Evolutionary conservation across 805 yeast species (phyloP), one percentile per base, ranked within the genome.

Genomic region (Maudiozyma turicensis): DNA sequence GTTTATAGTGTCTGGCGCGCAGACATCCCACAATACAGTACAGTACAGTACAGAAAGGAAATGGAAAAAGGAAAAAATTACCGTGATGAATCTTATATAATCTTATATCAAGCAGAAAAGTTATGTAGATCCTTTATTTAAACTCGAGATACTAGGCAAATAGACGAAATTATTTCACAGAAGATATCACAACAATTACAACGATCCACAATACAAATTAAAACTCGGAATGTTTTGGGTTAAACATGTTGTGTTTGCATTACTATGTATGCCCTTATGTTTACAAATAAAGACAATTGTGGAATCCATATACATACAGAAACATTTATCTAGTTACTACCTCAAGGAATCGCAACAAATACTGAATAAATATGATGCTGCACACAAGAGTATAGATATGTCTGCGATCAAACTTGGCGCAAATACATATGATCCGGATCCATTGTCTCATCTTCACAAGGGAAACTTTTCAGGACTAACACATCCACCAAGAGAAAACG

Each of bases 401-500:
- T 31, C 15, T 28, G 8, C 5, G 11, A 46, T 58, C 8, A 64
- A 64, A 45, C 48, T 61, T 26, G 56, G 66, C 0, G 52, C 63
- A 29, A 61, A 66, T 40, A 50, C 62, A 3, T 56, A 67, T 47
- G 57, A 55, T 33, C 47, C 58, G 34, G 54, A 56, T 13, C 37
- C 58, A 5, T 39, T 28, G 29, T 37, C 11, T 5, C 14, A 39
- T 14, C 8, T 44, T 11, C 20, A 40, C 35, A 40, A 20, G 8
- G 41, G 40, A 29, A 44, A 41, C 35, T 29, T 26, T 29, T 10
- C 34, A 6, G 39, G 50, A 10, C 10, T 15, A 20, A 15, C 11
- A 9, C 9, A 8, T 13, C 47, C 38, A n/a, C 42, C 26, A 39
- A 54, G 55, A 31, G 59, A 59, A 60, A 89, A 88, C 62, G 97